Percentiles rank a stretch among this genome's conserved stretches.
Evolutionary conservation across 257 asterid genomes (phyloP).

Genomic region (Solanum verrucosum): DNA sequence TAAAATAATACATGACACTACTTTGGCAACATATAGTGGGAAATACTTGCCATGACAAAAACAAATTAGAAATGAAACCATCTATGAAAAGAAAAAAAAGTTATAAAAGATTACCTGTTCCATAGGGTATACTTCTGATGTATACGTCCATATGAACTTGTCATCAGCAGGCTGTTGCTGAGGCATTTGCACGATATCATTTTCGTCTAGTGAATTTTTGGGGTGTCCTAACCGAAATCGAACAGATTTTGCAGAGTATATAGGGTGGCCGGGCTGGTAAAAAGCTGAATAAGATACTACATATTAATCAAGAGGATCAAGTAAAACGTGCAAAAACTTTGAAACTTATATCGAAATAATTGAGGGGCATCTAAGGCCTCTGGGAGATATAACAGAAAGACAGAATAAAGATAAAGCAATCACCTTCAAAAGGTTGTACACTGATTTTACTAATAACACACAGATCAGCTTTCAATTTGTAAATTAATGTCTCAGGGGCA

Average conservation of each 20-base stretch:
- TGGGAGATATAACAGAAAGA: not conserved
- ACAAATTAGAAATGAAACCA: not conserved
- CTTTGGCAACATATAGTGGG: not conserved
- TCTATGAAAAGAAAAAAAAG: not conserved
- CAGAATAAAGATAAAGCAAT: not conserved
- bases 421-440: conserved; percentile 83
- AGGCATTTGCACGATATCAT: conserved; percentile 15
- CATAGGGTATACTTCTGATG: conserved; percentile 64
- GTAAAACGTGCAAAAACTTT: not conserved
- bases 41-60: not conserved
- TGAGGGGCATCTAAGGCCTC: not conserved
- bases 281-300: conserved; percentile 35
- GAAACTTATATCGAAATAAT: not conserved
- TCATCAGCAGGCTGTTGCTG: conserved; percentile 48
- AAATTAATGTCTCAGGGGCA: conserved; percentile 64
- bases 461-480: conserved; percentile 51
- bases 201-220: conserved; percentile 20
- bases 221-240: conserved; percentile 64
- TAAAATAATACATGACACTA: not conserved
- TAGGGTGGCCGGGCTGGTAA: conserved; percentile 55
- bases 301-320: not conserved
- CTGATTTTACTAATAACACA: conserved; percentile 64
- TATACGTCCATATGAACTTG: conserved; percentile 70
- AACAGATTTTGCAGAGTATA: conserved; percentile 67
- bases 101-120: conserved; percentile 35